phyloP scores from a whole-genome alignment of 208 protist genomes.

The Leishmania mexicana region DNA sequence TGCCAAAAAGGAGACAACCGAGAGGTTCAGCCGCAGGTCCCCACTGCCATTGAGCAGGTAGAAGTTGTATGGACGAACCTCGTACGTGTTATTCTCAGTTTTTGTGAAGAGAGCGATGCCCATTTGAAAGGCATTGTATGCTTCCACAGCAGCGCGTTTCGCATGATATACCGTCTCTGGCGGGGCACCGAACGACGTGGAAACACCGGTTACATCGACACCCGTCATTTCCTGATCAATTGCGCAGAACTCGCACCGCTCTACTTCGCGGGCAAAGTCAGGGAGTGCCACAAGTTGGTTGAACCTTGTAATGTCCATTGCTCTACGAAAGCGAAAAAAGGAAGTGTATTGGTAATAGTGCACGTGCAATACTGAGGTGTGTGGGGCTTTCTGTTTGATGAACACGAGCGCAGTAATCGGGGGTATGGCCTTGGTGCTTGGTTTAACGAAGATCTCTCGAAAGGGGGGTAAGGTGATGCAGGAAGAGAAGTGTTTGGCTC shows the following conservation, averaged over 20 bases:
- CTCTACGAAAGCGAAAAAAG: background rate
- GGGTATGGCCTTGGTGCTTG: background rate
- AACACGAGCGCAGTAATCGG: background rate
- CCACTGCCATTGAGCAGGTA: conserved; percentile 52
- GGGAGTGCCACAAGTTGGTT: conserved; percentile 41
- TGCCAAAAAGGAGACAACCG: conserved; percentile 49
- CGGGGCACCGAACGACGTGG: conserved; percentile 22
- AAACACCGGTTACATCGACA: conserved; percentile 34
- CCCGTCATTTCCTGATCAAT: conserved; percentile 89
- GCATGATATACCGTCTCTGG: conserved; percentile 46
- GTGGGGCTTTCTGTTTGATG: background rate
- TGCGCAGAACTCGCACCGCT: conserved; percentile 62
- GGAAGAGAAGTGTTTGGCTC: too few species aligned
- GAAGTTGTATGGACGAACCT: conserved; percentile 83
- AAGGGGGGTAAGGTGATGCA: background rate
- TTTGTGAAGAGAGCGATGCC: conserved; percentile 72
- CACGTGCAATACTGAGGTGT: background rate
- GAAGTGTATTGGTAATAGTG: background rate
- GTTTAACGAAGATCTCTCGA: background rate
- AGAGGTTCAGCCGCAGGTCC: conserved; percentile 37
- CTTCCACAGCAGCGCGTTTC: conserved; percentile 41
- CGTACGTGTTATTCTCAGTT: conserved; percentile 33
- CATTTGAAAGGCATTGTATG: conserved; percentile 81
- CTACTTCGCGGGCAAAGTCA: conserved; percentile 57
- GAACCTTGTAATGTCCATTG: conserved; percentile 59